phyloP scores from a whole-genome alignment of 306 rosid genomes.

The Gynostemma pentaphyllum region DNA sequence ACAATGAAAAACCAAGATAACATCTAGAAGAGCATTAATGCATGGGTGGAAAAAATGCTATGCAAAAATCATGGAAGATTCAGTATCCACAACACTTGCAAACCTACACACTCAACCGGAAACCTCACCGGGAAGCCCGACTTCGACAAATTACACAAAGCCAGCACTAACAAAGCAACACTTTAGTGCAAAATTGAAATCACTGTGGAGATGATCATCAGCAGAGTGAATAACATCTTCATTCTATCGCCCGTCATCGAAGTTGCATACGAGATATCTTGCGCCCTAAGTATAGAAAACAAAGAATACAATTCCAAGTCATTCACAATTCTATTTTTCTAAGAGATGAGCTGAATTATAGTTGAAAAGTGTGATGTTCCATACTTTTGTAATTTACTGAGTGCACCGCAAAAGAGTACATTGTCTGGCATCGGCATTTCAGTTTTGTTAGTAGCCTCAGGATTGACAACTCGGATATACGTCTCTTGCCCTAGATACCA shows the following conservation, averaged over 20 bases:
- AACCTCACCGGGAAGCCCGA: constrained; percentile 29
- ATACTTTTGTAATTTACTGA: constrained; percentile 61
- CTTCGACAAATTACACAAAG: constrained; percentile 15
- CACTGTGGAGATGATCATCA: constrained; percentile 26
- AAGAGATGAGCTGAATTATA: not conserved
- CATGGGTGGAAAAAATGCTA: constrained; percentile 22
- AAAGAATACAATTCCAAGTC: not conserved
- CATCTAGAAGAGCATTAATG: constrained; percentile 27
- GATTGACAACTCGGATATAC: constrained; percentile 67
- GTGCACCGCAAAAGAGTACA: constrained; percentile 74
- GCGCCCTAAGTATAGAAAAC: constrained; percentile 47
- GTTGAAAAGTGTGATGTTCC: constrained; percentile 5
- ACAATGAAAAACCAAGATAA: constrained; percentile 16
- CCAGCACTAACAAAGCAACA: constrained; percentile 4
- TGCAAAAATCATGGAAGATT: constrained; percentile 17
- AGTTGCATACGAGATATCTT: constrained; percentile 32
- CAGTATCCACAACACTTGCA: constrained; percentile 48
- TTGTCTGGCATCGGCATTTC: constrained; percentile 81
- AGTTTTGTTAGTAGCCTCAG: constrained; percentile 80
- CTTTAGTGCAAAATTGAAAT: constrained; percentile 27
- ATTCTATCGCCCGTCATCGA: constrained; percentile 21
- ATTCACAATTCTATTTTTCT: not conserved
- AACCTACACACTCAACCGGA: constrained; percentile 37
- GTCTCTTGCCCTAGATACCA: constrained; percentile 99
- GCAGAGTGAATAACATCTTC: constrained; percentile 30